Conservation (phyloP, 805 yeast species). For the Ogataea angusta region DNA sequence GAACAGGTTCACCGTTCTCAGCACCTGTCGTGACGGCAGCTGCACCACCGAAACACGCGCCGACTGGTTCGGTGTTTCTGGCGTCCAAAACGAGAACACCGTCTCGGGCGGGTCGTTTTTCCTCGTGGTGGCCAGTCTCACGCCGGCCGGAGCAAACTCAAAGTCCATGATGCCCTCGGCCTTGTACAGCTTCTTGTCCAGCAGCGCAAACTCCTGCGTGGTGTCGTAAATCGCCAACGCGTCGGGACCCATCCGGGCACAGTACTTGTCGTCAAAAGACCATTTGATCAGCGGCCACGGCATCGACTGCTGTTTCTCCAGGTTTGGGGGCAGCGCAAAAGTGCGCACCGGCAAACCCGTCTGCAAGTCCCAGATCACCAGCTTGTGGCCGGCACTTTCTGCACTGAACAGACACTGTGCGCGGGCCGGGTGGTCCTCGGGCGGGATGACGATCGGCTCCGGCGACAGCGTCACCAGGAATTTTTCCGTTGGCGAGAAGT, state of each 20-base stretch:
- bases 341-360: constrained; percentile 84
- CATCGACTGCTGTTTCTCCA: constrained; percentile 63
- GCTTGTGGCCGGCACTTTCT: constrained; percentile 87
- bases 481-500: constrained; percentile 89
- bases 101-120: constrained; percentile 54
- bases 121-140: constrained; percentile 54
- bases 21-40: constrained; percentile 73
- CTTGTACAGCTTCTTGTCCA: constrained; percentile 83
- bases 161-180: constrained; percentile 85
- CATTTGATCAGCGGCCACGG: constrained; percentile 97
- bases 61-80: constrained; percentile 84
- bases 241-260: constrained; percentile 93
- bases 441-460: constrained; percentile 71
- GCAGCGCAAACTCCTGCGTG: constrained; percentile 62
- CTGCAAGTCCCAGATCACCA: constrained; percentile 87
- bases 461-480: constrained; percentile 88
- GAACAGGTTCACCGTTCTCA: constrained; percentile 90
- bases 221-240: constrained; percentile 89
- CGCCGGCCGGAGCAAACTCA: constrained; percentile 91
- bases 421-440: constrained; percentile 60
- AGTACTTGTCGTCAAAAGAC: constrained; percentile 88
- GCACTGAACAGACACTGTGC: constrained; percentile 78
- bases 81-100: constrained; percentile 92
- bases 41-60: constrained; percentile 92
- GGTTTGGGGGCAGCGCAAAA: constrained; percentile 80